phyloP scores from a whole-genome alignment of 192 early-diverging fungal species.

The Coemansia sp. region DNA sequence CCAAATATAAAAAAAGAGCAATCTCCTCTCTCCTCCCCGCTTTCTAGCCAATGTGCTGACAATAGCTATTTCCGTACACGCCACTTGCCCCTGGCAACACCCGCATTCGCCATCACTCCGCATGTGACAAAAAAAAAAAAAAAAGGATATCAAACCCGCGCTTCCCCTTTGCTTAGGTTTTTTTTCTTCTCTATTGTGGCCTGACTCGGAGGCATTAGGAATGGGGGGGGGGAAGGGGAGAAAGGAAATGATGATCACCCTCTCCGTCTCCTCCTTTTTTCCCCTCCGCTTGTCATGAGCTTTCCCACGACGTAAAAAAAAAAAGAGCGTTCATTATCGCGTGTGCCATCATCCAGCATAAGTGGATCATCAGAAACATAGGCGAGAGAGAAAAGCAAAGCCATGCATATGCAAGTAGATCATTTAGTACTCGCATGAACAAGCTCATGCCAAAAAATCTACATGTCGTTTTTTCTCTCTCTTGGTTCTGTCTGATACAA shows the following conservation, averaged over 20 bases:
- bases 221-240: background rate
- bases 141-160: background rate
- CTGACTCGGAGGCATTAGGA: background rate
- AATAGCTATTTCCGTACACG: slow-evolving; percentile 6
- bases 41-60: too few relatives aligned
- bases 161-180: too few relatives aligned
- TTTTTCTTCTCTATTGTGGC: background rate
- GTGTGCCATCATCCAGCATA: background rate
- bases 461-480: too few relatives aligned
- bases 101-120: background rate
- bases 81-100: slow-evolving; percentile 6
- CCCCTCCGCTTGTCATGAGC: too few relatives aligned
- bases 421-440: too few relatives aligned
- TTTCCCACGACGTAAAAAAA: background rate
- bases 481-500: too few relatives aligned
- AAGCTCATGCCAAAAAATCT: too few relatives aligned
- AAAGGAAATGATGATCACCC: background rate
- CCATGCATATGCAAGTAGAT: too few relatives aligned
- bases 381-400: too few relatives aligned
- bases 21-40: too few relatives aligned
- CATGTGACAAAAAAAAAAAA: background rate
- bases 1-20: too few relatives aligned
- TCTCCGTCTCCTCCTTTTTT: background rate
- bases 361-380: too few relatives aligned
- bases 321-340: background rate